Evolutionary conservation across 108 stramenopile species (phyloP), one percentile per base, ranked within the genome.

Genomic region (Skeletonema grethae): DNA sequence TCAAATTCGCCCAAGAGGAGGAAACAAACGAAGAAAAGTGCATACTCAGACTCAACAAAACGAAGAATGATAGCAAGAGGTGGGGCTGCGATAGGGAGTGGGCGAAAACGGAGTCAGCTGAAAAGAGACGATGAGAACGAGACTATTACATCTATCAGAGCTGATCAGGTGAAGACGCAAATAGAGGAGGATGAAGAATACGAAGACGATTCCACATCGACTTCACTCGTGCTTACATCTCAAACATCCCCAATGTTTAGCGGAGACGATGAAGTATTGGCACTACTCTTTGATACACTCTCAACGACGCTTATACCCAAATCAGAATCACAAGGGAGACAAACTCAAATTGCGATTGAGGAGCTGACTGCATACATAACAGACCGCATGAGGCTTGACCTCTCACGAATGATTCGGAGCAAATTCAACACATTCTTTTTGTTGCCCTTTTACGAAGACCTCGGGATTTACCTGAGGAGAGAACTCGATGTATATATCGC

Each of bases 371-470:
- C 35, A 5, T 73, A 66, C 31, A 66, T 73, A 9, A 67, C 65
- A 9, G 65, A 73, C 36, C 48, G 72, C 3, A 66, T 65, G 72
- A 22, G 72, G 11, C 57, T 58, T 41, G 72, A 73, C 63, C 18
- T 73, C 24, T 66, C 72, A 15, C 0, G 65, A 66, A 73, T 73
- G 22, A 65, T 73, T 11, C 35, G 56, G 35, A 50, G 53, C 31
- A 73, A 73, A n/a, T 73, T 73, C 39, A 73, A 73, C 32, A 66
- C 72, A 24, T 73, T 66, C 57, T 73, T 65, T 35, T 45, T 73
- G 55, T 57, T 73, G 3, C 34, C 72, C 15, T 67, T 73, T 18
- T 50, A 73, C 22, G 65, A 73, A 66, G 72, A 73, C 15, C 55
- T 73, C 24, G 65, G 38, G 24, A 20, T 53, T 12, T 73, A 73